Evolutionary conservation across 2,329 filamentous ascomycete genomes (phyloP).

Genomic region (Pseudogymnoascus pannorum): DNA sequence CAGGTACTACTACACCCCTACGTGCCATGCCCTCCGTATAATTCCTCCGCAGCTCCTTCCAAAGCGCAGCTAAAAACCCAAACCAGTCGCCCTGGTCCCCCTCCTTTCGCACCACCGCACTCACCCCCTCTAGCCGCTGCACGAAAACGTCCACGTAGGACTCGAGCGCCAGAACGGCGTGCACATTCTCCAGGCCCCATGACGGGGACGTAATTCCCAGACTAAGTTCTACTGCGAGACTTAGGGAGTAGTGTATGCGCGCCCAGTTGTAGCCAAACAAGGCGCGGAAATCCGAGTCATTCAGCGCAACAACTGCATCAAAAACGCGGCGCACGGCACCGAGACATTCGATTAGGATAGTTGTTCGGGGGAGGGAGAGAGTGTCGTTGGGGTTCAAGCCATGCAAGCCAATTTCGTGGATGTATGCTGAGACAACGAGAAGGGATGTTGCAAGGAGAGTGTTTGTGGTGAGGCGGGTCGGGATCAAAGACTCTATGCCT

Average conservation of each 20-base stretch:
- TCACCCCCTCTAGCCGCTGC: background rate
- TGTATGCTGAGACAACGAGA: conserved; percentile 7
- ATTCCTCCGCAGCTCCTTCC: conserved; percentile 2
- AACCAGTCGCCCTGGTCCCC: conserved; percentile 6
- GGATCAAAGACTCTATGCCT: conserved; percentile 3
- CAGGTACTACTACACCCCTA: background rate
- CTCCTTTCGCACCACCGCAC: background rate
- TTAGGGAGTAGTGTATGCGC: conserved; percentile 10
- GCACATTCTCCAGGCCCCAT: conserved; percentile 9
- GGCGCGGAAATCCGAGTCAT: background rate
- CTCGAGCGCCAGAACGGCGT: conserved; percentile 6
- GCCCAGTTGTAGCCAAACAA: conserved; percentile 11
- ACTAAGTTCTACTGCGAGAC: conserved; percentile 9
- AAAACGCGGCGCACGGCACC: conserved; percentile 6
- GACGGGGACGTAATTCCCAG: conserved; percentile 9
- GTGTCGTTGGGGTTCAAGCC: background rate
- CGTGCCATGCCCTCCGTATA: conserved; percentile 5
- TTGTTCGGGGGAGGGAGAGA: conserved; percentile 9
- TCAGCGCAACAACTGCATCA: conserved; percentile 1
- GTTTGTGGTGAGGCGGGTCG: conserved; percentile 4
- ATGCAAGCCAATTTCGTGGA: conserved; percentile 11
- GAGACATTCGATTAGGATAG: conserved; percentile 10
- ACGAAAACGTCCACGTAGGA: conserved; percentile 10
- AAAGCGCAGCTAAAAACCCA: conserved; percentile 3
- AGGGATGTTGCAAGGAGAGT: background rate